Percentiles rank a stretch among this genome's conserved stretches.
Conservation (phyloP, 129 eudicot species). For the Centella asiatica region DNA sequence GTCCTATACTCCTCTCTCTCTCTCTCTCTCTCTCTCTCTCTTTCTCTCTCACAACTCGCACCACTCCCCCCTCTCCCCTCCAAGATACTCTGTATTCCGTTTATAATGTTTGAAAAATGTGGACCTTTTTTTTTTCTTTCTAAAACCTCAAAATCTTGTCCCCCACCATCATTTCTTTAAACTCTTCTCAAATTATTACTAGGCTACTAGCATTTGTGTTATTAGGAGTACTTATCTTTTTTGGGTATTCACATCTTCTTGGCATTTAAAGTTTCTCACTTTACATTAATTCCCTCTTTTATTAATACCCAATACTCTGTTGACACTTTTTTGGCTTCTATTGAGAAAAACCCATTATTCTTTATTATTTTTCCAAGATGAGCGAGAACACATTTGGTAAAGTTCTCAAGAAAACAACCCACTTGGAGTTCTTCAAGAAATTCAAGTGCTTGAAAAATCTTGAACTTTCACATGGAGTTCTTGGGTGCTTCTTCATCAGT, state of each 20-base stretch:
- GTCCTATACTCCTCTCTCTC: constrained; percentile 1
- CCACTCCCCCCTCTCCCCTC: too few relatives aligned
- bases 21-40: constrained; percentile 5
- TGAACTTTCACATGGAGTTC: constrained; percentile 34
- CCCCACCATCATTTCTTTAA: neutral
- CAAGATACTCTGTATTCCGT: neutral
- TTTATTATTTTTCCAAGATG: constrained; percentile 3
- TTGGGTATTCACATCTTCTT: neutral
- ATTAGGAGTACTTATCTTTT: too few relatives aligned
- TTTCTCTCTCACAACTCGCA: too few relatives aligned
- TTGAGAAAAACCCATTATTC: constrained; percentile 10
- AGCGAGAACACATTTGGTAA: constrained; percentile 10
- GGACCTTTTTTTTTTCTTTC: too few relatives aligned
- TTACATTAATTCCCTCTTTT: constrained; percentile 2
- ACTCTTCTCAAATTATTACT: neutral
- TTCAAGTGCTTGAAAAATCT: constrained; percentile 45
- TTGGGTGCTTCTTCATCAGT: constrained; percentile 47
- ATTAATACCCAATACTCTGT: constrained; percentile 9
- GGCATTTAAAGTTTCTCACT: constrained; percentile 1
- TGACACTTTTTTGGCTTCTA: constrained; percentile 16
- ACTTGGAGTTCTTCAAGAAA: constrained; percentile 58
- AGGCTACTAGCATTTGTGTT: too few relatives aligned
- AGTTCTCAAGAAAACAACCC: constrained; percentile 36
- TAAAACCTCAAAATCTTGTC: constrained; percentile 1
- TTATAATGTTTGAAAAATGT: neutral